Percentiles rank a stretch among this genome's conserved stretches.
Evolutionary conservation across 805 yeast genomes (phyloP).

Genomic region (Priceomyces castillae): DNA sequence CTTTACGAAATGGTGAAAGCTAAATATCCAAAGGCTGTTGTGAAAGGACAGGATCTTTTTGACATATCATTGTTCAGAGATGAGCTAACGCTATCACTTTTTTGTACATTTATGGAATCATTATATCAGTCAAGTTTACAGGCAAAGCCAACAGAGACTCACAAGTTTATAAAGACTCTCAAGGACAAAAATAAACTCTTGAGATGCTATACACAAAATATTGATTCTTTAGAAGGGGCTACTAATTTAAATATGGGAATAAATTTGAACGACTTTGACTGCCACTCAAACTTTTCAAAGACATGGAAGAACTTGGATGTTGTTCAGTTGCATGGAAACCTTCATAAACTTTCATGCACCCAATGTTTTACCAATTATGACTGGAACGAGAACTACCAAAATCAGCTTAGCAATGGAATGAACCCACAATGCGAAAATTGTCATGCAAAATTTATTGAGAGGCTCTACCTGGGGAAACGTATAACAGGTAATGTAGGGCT

Average conservation of each 20-base stretch:
- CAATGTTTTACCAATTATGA: slow-evolving; percentile 54
- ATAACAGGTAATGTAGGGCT: slow-evolving; percentile 67
- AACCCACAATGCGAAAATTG: slow-evolving; percentile 80
- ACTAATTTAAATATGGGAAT: slow-evolving; percentile 63
- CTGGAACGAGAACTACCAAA: slow-evolving; percentile 59
- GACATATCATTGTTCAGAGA: slow-evolving; percentile 80
- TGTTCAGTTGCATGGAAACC: slow-evolving; percentile 88
- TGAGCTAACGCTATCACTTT: slow-evolving; percentile 61
- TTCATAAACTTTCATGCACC: slow-evolving; percentile 74
- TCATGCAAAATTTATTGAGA: slow-evolving; percentile 48
- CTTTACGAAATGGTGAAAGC: slow-evolving; percentile 70
- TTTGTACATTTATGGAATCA: slow-evolving; percentile 86
- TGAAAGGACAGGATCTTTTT: slow-evolving; percentile 86
- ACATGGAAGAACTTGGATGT: slow-evolving; percentile 69
- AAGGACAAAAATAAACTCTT: slow-evolving; percentile 64
- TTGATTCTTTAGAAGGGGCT: slow-evolving; percentile 78
- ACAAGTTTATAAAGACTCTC: slow-evolving; percentile 62
- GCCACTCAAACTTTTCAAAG: slow-evolving; percentile 28
- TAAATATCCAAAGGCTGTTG: slow-evolving; percentile 57
- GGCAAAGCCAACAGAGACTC: slow-evolving; percentile 85
- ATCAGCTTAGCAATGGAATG: slow-evolving; percentile 53
- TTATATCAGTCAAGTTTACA: slow-evolving; percentile 58
- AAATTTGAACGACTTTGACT: slow-evolving; percentile 28
- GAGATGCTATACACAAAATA: slow-evolving; percentile 92
- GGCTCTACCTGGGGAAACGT: slow-evolving; percentile 71